A percentile compares a stretch with the other conserved stretches of the same genome.
Evolutionary conservation across 257 asterid genomes (phyloP).

Genomic region (Solanum stenotomum): DNA sequence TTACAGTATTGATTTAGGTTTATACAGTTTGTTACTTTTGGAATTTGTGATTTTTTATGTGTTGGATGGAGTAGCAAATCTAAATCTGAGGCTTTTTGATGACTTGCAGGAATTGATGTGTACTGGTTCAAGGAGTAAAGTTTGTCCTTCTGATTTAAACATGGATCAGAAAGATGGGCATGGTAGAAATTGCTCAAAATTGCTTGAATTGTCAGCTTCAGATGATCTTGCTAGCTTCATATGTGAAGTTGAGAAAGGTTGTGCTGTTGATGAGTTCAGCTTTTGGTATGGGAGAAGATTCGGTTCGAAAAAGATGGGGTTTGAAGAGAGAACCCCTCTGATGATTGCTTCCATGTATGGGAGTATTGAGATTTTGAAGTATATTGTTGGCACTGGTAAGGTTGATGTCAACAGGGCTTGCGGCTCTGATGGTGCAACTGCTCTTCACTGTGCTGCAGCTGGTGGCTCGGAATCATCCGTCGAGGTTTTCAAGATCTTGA

Average conservation of each 20-base stretch:
- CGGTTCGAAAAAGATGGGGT: conserved; percentile 65
- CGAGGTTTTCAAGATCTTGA: conserved; percentile 45
- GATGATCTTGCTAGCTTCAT: conserved; percentile 56
- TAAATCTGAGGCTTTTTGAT: conserved; percentile 1
- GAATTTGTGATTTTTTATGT: not conserved
- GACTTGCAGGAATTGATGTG: conserved; percentile 40
- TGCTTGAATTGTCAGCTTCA: conserved; percentile 71
- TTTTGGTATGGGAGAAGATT: conserved; percentile 69
- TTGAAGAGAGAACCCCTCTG: conserved; percentile 65
- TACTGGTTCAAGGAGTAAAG: conserved; percentile 29
- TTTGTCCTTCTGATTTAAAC: conserved; percentile 18
- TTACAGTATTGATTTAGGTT: not conserved
- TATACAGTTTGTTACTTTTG: not conserved
- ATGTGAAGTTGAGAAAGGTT: conserved; percentile 40
- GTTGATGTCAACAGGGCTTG: conserved; percentile 62
- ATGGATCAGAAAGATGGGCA: conserved; percentile 35
- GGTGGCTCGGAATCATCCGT: conserved; percentile 50
- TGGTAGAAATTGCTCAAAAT: conserved; percentile 35
- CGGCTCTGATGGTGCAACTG: conserved; percentile 71
- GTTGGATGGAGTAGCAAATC: not conserved
- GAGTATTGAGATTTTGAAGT: conserved; percentile 50
- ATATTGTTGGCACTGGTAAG: conserved; percentile 34
- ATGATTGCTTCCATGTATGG: conserved; percentile 74
- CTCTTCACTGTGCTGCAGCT: conserved; percentile 82
- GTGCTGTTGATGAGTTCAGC: conserved; percentile 47